Evolutionary conservation across 306 rosid genomes (phyloP).

Genomic region (Acmispon strigosus): DNA sequence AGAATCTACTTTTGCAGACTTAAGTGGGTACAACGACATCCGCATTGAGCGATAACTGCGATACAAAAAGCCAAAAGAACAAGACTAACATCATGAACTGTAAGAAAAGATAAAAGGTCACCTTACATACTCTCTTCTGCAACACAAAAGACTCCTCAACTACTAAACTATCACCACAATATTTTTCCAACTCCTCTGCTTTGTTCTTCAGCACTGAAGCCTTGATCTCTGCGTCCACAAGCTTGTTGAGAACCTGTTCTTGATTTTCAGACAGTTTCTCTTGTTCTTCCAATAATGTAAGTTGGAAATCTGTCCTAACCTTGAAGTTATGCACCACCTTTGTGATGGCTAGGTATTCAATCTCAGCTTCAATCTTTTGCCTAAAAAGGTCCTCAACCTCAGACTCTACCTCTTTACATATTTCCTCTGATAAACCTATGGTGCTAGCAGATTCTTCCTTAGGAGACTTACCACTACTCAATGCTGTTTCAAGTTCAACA

Average conservation of each 20-base stretch:
- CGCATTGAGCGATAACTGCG: constrained; percentile 37
- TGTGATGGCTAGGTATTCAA: constrained; percentile 47
- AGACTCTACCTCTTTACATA: constrained; percentile 26
- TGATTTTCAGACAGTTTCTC: constrained; percentile 44
- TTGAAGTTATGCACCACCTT: constrained; percentile 41
- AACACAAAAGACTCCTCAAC: constrained; percentile 48
- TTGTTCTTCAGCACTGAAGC: constrained; percentile 47
- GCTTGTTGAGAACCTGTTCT: constrained; percentile 38
- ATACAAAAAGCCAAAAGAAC: constrained; percentile 38
- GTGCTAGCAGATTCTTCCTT: constrained; percentile 43
- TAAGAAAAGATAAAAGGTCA: constrained; percentile 39
- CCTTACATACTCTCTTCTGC: constrained; percentile 54
- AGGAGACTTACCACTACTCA: constrained; percentile 31
- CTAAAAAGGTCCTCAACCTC: constrained; percentile 47
- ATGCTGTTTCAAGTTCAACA: constrained; percentile 58
- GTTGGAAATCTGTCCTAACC: constrained; percentile 26
- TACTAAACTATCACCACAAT: constrained; percentile 39
- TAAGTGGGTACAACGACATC: constrained; percentile 75
- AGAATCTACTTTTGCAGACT: constrained; percentile 22
- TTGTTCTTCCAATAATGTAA: constrained; percentile 41
- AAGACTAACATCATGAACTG: constrained; percentile 50
- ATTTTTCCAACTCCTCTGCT: constrained; percentile 47
- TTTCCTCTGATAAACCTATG: constrained; percentile 32
- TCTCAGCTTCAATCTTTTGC: constrained; percentile 70
- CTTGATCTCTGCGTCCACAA: constrained; percentile 42